Evolutionary conservation across 805 yeast genomes (phyloP), one percentile per base, ranked within the genome.

Genomic region (Monosporozyma servazzii): DNA sequence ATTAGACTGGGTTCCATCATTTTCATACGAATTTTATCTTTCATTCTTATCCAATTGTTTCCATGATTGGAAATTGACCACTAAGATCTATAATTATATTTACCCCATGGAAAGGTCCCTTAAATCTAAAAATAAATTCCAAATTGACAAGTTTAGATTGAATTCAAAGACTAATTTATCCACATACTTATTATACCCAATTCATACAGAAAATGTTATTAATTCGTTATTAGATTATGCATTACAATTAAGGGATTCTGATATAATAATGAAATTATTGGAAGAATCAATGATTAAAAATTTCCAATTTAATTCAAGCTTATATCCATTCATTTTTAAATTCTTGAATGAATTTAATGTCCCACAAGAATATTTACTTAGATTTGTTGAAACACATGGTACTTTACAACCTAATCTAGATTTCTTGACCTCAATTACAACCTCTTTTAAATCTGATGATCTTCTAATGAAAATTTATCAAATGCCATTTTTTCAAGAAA

Each of bases 1-100:
- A 47, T 59, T 68, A 49, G 65, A 62, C 17, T 72, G 74, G 74
- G 66, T 72, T 5, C 74, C 75, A 8, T 72, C 71, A 51, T 70
- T 73, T 43, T 63, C 73, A 1, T 67, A 69, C 48, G 68, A 68
- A 15, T 73, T 71, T 49, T 72, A 72, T 53, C 52, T 62, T 33
- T 60, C 62, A 23, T 55, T 71, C 10, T 60, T 72, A 52, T 60
- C 67, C 18, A 67, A 70, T 53, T 62, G 70, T 30, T 59, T 68
- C 52, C 58, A 62, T 29, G 60, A 67, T 51, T 71, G 73, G 66
- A 45, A 56, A 13, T 54, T 67, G 30, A 60, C 70, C 20, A 58
- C 64, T 49, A 68, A 59, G 42, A 58, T 70, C n/a, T 71, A 71
- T 56, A 66, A 69, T 48, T 70, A 68, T 56, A 63, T 71, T 61